phyloP scores from a whole-genome alignment of 2,329 filamentous ascomycete species.

The Monosporascus sp. region DNA sequence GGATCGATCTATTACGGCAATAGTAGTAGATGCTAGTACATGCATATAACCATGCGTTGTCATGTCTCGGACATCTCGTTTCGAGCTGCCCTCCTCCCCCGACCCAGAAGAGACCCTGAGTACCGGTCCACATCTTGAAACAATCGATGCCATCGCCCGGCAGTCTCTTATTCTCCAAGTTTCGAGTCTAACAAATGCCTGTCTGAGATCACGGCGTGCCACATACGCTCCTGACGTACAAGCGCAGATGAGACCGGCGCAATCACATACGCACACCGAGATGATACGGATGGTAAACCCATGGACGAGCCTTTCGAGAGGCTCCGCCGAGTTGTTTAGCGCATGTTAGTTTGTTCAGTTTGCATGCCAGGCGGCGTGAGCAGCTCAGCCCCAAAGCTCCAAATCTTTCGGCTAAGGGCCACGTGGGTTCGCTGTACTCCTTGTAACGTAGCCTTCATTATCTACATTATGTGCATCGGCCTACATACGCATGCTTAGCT shows the following conservation, averaged over 20 bases:
- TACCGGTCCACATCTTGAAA: conserved; percentile 1
- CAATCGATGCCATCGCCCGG: conserved; percentile 25
- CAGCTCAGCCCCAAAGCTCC: too few relatives aligned
- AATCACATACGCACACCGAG: too few relatives aligned
- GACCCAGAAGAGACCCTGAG: conserved; percentile 4
- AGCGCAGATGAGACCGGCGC: neutral
- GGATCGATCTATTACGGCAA: neutral
- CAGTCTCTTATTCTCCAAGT: neutral
- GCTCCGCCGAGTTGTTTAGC: too few relatives aligned
- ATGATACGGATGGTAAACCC: too few relatives aligned
- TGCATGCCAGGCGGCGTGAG: too few relatives aligned
- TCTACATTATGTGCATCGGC: too few relatives aligned
- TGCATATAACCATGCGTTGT: neutral
- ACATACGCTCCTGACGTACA: neutral
- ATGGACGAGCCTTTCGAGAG: too few relatives aligned
- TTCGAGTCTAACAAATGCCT: conserved; percentile 1
- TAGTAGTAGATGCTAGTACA: neutral
- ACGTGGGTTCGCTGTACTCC: too few relatives aligned
- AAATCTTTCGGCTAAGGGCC: too few relatives aligned
- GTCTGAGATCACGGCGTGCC: conserved; percentile 12
- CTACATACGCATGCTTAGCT: neutral
- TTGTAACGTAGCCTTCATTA: too few relatives aligned
- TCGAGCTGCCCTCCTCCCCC: conserved; percentile 14
- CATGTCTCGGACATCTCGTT: conserved; percentile 14
- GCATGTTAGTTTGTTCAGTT: too few relatives aligned